Evolutionary conservation across 495 filamentous ascomycete species (phyloP).

Genomic region (Lasiosphaeriaceae sp.): DNA sequence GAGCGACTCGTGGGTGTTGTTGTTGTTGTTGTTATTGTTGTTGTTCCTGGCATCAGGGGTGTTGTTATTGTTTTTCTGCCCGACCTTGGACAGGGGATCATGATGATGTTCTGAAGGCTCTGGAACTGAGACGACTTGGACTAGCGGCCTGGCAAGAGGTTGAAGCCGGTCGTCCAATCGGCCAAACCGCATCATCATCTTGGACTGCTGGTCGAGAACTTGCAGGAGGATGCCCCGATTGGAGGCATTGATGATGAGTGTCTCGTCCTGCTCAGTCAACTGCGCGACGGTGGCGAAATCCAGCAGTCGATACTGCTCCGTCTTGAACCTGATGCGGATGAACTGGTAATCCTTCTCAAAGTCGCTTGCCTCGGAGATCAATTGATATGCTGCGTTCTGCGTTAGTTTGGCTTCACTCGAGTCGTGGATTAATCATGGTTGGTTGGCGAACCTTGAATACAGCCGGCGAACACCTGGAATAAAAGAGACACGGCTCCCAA

Average conservation of each 20-base stretch:
- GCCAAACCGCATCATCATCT: slow-evolving; percentile 1
- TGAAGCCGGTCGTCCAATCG: background rate
- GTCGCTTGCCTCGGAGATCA: background rate
- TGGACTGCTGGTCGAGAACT: background rate
- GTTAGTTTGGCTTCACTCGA: too few species aligned
- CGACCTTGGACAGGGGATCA: too few species aligned
- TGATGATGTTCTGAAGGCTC: too few species aligned
- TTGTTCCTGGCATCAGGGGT: too few species aligned
- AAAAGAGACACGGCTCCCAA: slow-evolving; percentile 1
- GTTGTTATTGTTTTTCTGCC: too few species aligned
- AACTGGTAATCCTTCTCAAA: slow-evolving; percentile 1
- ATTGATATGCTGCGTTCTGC: background rate
- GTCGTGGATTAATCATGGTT: too few species aligned
- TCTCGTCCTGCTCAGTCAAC: background rate
- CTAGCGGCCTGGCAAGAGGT: background rate
- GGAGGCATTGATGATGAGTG: background rate
- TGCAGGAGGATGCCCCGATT: background rate
- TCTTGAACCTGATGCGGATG: background rate
- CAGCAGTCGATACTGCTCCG: slow-evolving; percentile 1
- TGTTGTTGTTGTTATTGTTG: too few species aligned
- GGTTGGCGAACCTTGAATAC: background rate
- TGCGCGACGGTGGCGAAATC: background rate
- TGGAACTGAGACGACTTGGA: background rate
- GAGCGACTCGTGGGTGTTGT: background rate
- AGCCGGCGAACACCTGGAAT: slow-evolving; percentile 3